Percentiles rank a stretch among this genome's conserved stretches.
These are phyloP conservation scores for Xylariomycetidae sp. DNA, from an alignment of 2,329 filamentous ascomycete genomes.

Conservation along the genomic window DNA sequence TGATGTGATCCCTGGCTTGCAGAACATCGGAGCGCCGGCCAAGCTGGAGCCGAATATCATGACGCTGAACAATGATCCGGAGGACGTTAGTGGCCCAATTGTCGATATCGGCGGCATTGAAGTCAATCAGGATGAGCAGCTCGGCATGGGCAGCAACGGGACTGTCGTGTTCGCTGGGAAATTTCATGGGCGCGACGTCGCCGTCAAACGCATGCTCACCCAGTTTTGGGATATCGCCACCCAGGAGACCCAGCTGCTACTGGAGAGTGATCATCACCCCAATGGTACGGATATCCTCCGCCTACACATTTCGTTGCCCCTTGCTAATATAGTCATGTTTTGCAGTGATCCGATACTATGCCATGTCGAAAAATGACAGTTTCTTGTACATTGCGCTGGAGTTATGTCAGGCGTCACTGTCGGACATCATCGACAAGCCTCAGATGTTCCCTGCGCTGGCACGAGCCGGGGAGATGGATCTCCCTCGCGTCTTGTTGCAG, in stretches of 20 bases:
- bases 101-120: constrained; percentile 61
- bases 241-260: constrained; percentile 83
- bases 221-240: constrained; percentile 95
- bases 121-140: constrained; percentile 58
- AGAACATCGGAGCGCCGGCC: constrained; percentile 49
- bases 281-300: constrained; percentile 52
- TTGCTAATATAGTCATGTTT: no score
- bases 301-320: no score
- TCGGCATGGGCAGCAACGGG: constrained; percentile 87
- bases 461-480: constrained; percentile 66
- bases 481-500: constrained; percentile 78
- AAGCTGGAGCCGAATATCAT: constrained; percentile 59
- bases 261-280: constrained; percentile 91
- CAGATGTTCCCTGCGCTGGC: constrained; percentile 64
- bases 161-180: constrained; percentile 93
- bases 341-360: constrained; percentile 88
- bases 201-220: constrained; percentile 93
- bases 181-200: constrained; percentile 88
- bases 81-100: constrained; percentile 55
- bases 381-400: constrained; percentile 97
- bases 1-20: constrained; percentile 57
- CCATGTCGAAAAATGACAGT: constrained; percentile 79
- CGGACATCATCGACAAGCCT: constrained; percentile 81
- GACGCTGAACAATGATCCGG: constrained; percentile 52
- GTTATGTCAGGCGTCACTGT: constrained; percentile 87